phyloP scores from a whole-genome alignment of 2,329 filamentous ascomycete species.

The Fusarium sp. region DNA sequence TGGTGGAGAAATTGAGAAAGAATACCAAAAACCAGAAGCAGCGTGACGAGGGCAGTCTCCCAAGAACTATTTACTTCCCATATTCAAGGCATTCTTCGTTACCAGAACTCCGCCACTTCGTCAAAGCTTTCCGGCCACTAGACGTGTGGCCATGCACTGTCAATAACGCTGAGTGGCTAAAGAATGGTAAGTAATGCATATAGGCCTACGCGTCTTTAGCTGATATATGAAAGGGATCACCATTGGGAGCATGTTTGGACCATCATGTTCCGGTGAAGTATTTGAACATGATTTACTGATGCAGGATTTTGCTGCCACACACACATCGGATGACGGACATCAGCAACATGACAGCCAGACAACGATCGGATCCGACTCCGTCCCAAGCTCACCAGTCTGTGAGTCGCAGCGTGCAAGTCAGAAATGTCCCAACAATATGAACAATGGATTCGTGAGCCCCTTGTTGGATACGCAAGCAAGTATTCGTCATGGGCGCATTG shows the following conservation, averaged over 20 bases:
- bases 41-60: slow-evolving; percentile 40
- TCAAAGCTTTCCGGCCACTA: slow-evolving; percentile 73
- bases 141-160: slow-evolving; percentile 88
- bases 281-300: slow-evolving; percentile 76
- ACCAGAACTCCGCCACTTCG: slow-evolving; percentile 76
- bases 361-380: slow-evolving; percentile 9
- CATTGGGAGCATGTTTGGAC: slow-evolving; percentile 76
- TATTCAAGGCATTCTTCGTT: slow-evolving; percentile 93
- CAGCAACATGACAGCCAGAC: slow-evolving; percentile 25
- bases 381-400: slow-evolving; percentile 4
- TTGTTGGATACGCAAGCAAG: slow-evolving; percentile 14
- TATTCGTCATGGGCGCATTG: background rate
- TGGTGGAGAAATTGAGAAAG: slow-evolving; percentile 22
- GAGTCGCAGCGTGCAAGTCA: background rate
- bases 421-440: background rate
- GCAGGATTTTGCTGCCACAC: slow-evolving; percentile 44
- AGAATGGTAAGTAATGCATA: slow-evolving; percentile 50
- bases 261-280: slow-evolving; percentile 65
- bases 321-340: background rate
- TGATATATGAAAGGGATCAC: slow-evolving; percentile 55
- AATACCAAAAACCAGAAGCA: background rate
- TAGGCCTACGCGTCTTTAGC: background rate
- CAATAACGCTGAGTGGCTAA: slow-evolving; percentile 68
- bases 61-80: slow-evolving; percentile 70
- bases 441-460: background rate